Conservation (phyloP, 495 filamentous ascomycete genomes). For the Peziza echinospora region DNA sequence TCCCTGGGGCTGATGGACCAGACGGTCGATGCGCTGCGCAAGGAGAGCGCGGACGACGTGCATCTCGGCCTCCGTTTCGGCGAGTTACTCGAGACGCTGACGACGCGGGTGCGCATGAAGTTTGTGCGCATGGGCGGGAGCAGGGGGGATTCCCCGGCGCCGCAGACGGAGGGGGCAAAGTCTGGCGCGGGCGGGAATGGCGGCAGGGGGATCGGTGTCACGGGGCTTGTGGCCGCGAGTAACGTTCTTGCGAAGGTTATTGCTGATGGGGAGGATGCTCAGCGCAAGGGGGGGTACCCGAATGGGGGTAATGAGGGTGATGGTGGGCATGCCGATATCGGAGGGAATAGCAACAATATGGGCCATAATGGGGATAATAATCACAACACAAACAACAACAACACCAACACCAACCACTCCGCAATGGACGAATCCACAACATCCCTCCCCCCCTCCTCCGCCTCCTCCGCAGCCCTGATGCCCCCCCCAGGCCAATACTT, state of each 20-base stretch:
- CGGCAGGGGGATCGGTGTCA: conserved; percentile 1
- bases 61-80: conserved; percentile 87
- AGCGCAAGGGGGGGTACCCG: neutral
- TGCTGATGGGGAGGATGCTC: neutral
- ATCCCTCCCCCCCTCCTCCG: neutral
- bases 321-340: neutral
- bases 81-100: conserved; percentile 69
- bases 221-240: neutral
- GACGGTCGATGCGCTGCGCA: conserved; percentile 57
- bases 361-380: neutral
- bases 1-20: conserved; percentile 63
- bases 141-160: neutral
- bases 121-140: conserved; percentile 30
- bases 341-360: neutral
- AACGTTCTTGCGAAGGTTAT: neutral
- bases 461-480: neutral
- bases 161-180: neutral
- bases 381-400: neutral
- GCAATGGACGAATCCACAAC: neutral
- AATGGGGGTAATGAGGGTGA: no score
- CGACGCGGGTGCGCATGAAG: conserved; percentile 46
- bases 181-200: neutral
- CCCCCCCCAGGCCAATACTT: no score
- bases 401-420: neutral
- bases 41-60: conserved; percentile 82